A percentile compares a stretch with the other conserved stretches of the same genome.
phyloP scores from a whole-genome alignment of 148 eudicot species.

The Bassia scoparia region DNA sequence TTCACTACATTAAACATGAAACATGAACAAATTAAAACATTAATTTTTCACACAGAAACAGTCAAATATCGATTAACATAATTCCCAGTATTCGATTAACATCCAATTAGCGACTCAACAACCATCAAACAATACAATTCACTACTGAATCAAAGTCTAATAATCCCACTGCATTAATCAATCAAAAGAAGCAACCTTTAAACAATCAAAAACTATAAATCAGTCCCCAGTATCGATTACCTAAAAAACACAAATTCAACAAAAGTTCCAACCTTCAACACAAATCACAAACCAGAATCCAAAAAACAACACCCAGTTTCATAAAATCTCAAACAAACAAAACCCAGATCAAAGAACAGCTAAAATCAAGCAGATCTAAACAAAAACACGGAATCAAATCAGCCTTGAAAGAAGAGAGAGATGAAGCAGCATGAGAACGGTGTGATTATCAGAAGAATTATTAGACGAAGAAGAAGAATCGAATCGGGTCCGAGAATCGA shows the following conservation, averaged over 20 bases:
- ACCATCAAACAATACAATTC: no score
- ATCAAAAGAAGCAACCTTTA: no score
- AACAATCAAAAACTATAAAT: background rate
- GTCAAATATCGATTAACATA: background rate
- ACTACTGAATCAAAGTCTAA: background rate
- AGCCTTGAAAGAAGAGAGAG: conserved; percentile 51
- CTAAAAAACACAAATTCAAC: background rate
- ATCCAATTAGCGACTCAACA: no score
- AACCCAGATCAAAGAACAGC: conserved; percentile 15
- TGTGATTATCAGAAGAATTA: conserved; percentile 47
- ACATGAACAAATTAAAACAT: background rate
- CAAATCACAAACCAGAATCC: conserved; percentile 17
- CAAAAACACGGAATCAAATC: conserved; percentile 15
- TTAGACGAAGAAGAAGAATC: conserved; percentile 45
- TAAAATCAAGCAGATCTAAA: conserved; percentile 10
- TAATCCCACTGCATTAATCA: background rate
- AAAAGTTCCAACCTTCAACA: conserved; percentile 12
- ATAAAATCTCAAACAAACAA: background rate
- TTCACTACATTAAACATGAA: no score
- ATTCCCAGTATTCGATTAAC: background rate
- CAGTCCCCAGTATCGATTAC: background rate
- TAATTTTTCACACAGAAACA: background rate
- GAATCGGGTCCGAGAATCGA: conserved; percentile 66
- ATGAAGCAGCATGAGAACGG: conserved; percentile 65
- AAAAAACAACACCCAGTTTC: conserved; percentile 1